Percentiles rank a stretch among this genome's conserved stretches.
Evolutionary conservation across 345 rosid genomes (phyloP).

Genomic region (Ceriops tagal): DNA sequence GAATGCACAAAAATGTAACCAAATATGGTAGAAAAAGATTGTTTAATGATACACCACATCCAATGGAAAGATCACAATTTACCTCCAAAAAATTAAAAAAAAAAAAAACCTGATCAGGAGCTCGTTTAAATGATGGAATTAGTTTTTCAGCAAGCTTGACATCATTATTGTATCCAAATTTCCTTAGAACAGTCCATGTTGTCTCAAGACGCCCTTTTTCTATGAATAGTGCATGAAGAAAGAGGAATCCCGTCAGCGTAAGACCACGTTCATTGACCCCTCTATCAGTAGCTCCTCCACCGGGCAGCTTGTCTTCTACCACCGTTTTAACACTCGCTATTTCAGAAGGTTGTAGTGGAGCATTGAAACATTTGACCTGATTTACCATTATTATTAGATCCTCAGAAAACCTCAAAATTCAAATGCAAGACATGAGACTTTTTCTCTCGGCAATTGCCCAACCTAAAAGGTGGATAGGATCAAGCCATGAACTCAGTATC

Average conservation of each 20-base stretch:
- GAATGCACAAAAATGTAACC: too few species aligned
- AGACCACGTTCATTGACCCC: conserved; percentile 94
- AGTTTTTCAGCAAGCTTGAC: conserved; percentile 80
- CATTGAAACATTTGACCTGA: conserved; percentile 96
- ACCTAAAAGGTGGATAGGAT: not conserved
- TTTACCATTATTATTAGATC: conserved; percentile 28
- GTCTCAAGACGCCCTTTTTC: conserved; percentile 99
- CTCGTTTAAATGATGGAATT: conserved; percentile 74
- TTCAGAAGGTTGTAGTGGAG: conserved; percentile 95
- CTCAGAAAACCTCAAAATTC: conserved; percentile 3
- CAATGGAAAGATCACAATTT: not conserved
- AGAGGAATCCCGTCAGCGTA: conserved; percentile 89
- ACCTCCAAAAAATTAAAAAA: not conserved
- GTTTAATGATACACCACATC: too few species aligned
- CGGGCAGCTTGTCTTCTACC: conserved; percentile 81
- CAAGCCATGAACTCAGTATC: conserved; percentile 1
- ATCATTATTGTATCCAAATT: conserved; percentile 92
- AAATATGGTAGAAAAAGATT: not conserved
- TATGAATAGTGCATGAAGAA: conserved; percentile 92
- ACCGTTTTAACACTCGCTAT: conserved; percentile 87
- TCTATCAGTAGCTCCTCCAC: conserved; percentile 40
- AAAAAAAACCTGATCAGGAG: conserved; percentile 77
- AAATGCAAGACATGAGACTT: not conserved
- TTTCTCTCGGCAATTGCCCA: not conserved
- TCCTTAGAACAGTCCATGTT: conserved; percentile 89